Conservation (phyloP, 192 early-diverging fungal genomes). For the Coemansia sp. region DNA sequence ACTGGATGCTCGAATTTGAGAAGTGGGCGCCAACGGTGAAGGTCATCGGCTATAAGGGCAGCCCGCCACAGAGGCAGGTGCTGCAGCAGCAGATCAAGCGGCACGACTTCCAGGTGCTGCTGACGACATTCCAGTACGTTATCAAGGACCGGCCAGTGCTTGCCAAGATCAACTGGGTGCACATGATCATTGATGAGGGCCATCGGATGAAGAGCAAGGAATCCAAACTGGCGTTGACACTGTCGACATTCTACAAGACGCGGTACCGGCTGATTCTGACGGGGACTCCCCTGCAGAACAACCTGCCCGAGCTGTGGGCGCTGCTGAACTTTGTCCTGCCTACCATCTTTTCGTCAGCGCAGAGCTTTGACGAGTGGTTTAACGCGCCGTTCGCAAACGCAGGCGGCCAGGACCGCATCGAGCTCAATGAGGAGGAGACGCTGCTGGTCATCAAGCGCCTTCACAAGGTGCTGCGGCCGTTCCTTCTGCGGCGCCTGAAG, state of each 20-base stretch:
- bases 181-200: constrained; percentile 99
- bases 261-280: constrained; percentile 96
- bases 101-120: constrained; percentile 88
- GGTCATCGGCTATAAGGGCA: constrained; percentile 94
- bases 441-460: constrained; percentile 94
- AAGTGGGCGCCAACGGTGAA: constrained; percentile 92
- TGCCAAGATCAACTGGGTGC: constrained; percentile 92
- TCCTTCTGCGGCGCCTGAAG: constrained; percentile 94
- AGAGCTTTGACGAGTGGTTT: constrained; percentile 99
- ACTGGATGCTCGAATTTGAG: constrained; percentile 97
- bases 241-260: constrained; percentile 87
- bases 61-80: constrained; percentile 69
- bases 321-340: constrained; percentile 96
- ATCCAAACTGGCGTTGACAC: constrained; percentile 81
- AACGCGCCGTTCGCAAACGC: constrained; percentile 88
- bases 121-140: constrained; percentile 98
- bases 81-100: constrained; percentile 72
- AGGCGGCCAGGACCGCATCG: constrained; percentile 84
- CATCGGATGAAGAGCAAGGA: constrained; percentile 98
- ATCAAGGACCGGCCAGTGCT: constrained; percentile 90
- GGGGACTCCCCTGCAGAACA: constrained; percentile 99
- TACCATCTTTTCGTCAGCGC: constrained; percentile 93
- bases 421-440: constrained; percentile 97
- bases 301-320: constrained; percentile 96
- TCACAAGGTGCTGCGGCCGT: constrained; percentile 97